A percentile compares a stretch with the other conserved stretches of the same genome.
Conservation (phyloP, 441 rosid genomes). For the Heliophila coronopifolia region DNA sequence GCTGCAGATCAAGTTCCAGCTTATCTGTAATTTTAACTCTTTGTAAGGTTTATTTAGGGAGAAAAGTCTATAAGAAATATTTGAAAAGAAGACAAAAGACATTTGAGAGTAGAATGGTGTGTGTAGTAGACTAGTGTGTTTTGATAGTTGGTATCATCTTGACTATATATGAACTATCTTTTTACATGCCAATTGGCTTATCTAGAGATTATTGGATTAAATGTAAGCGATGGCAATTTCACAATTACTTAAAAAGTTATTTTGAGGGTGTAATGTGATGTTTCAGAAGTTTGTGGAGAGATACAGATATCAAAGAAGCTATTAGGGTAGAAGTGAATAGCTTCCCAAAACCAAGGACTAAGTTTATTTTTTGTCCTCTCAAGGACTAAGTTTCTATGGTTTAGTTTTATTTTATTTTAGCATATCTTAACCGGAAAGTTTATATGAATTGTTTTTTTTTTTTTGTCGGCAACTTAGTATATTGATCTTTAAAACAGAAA, state of each 20-base stretch:
- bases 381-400: too few relatives aligned
- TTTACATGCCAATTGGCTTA: conserved; percentile 20
- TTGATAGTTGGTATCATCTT: conserved; percentile 22
- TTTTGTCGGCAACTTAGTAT: too few relatives aligned
- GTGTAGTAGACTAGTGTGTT: conserved; percentile 21
- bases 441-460: too few relatives aligned
- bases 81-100: conserved; percentile 17
- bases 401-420: too few relatives aligned
- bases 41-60: conserved; percentile 22
- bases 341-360: too few relatives aligned
- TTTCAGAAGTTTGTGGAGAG: too few relatives aligned
- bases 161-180: not conserved
- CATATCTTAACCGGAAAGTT: too few relatives aligned
- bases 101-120: not conserved
- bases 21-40: conserved; percentile 23
- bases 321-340: too few relatives aligned
- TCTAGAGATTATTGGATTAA: not conserved
- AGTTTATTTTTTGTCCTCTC: too few relatives aligned
- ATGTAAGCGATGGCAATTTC: not conserved
- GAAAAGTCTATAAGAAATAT: conserved; percentile 15
- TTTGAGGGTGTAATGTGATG: too few relatives aligned
- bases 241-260: not conserved
- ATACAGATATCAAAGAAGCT: too few relatives aligned
- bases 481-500: too few relatives aligned
- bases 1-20: conserved; percentile 46